phyloP scores from a whole-genome alignment of 257 asterid species.

The Fraxinus anomala region DNA sequence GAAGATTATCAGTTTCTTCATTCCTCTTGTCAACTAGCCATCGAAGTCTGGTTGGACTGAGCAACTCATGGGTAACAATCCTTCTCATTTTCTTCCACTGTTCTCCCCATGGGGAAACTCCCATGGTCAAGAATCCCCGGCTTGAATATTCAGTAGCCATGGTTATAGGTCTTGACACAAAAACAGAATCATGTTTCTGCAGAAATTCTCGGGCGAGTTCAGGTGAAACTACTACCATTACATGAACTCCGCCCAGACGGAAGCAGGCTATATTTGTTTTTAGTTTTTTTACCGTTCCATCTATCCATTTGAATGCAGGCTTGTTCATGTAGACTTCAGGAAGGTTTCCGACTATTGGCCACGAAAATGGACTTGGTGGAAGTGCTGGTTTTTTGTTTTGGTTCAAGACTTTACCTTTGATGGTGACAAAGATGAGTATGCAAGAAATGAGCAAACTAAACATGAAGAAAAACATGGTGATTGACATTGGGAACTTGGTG shows the following conservation, averaged over 20 bases:
- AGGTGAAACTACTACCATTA: background rate
- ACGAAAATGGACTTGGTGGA: background rate
- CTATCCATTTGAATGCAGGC: background rate
- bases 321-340: background rate
- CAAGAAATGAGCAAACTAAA: background rate
- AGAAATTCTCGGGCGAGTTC: background rate
- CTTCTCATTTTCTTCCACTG: conserved; percentile 27
- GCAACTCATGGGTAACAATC: conserved; percentile 15
- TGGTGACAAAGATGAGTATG: background rate
- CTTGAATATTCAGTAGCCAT: conserved; percentile 1
- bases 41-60: conserved; percentile 1
- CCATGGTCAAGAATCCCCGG: conserved; percentile 12
- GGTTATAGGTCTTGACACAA: background rate
- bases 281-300: background rate
- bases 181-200: background rate
- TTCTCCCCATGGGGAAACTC: conserved; percentile 8
- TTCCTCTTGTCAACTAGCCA: conserved; percentile 18
- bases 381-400: background rate
- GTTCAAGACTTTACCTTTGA: background rate
- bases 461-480: background rate
- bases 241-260: background rate
- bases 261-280: background rate
- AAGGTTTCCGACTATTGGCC: background rate
- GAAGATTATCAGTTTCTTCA: conserved; percentile 22
- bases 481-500: background rate